These are phyloP conservation scores for Boletus huronensis DNA, from an alignment of 768 basidiomycete genomes.

Conservation along the genomic window DNA sequence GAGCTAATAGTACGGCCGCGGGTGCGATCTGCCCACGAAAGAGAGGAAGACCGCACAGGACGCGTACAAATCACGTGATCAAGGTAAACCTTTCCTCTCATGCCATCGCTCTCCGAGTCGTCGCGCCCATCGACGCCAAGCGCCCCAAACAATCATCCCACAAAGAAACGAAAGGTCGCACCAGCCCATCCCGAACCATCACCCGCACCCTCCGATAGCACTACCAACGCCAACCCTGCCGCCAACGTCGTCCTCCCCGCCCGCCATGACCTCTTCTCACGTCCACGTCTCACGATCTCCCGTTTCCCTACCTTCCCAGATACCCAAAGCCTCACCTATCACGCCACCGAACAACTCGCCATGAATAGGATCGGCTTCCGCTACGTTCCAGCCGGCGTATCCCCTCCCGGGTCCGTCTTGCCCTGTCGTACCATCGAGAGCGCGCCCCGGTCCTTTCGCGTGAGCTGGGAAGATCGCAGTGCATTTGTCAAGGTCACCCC, in stretches of 20 bases:
- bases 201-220: constrained; percentile 57
- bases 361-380: constrained; percentile 77
- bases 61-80: constrained; percentile 18
- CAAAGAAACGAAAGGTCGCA: constrained; percentile 54
- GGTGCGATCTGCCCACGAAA: neutral
- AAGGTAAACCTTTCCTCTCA: constrained; percentile 13
- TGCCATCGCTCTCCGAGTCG: constrained; percentile 23
- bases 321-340: constrained; percentile 49
- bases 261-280: constrained; percentile 64
- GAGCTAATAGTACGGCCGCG: neutral
- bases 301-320: constrained; percentile 70
- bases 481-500: constrained; percentile 74
- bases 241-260: constrained; percentile 56
- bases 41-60: neutral
- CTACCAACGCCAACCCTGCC: constrained; percentile 22
- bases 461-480: constrained; percentile 91
- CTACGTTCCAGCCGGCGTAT: constrained; percentile 76
- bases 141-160: constrained; percentile 11
- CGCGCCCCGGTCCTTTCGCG: constrained; percentile 61
- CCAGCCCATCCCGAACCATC: constrained; percentile 40
- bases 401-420: constrained; percentile 49
- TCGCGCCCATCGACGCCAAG: constrained; percentile 36
- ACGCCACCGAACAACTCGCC: constrained; percentile 66
- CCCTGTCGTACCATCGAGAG: constrained; percentile 82
- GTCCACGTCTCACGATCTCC: constrained; percentile 69